Conservation (phyloP, 129 eudicot genomes). For the Sambucus nigra region DNA sequence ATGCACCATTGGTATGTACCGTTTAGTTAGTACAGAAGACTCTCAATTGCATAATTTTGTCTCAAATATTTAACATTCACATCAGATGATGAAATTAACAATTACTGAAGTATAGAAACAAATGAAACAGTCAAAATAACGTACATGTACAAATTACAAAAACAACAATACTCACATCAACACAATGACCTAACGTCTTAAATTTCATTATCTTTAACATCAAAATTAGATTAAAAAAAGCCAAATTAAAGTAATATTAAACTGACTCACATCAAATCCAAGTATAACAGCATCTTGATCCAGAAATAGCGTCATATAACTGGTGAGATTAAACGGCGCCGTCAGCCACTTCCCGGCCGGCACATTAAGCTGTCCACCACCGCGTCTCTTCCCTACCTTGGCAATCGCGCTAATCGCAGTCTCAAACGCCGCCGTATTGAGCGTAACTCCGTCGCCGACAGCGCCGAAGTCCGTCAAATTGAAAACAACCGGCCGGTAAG, state of each 20-base stretch:
- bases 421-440: constrained; percentile 79
- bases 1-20: too few relatives aligned
- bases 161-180: too few relatives aligned
- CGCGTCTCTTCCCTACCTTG: constrained; percentile 59
- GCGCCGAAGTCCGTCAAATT: constrained; percentile 84
- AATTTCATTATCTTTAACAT: too few relatives aligned
- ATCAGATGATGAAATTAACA: too few relatives aligned
- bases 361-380: constrained; percentile 95
- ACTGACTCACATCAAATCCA: constrained; percentile 76
- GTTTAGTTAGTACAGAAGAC: too few relatives aligned
- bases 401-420: constrained; percentile 57
- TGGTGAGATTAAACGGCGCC: constrained; percentile 91
- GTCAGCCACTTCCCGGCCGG: constrained; percentile 96
- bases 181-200: too few relatives aligned
- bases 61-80: too few relatives aligned
- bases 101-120: too few relatives aligned
- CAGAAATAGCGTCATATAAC: constrained; percentile 86
- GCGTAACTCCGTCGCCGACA: constrained; percentile 74
- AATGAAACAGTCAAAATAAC: too few relatives aligned
- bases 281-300: constrained; percentile 86
- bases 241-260: neutral
- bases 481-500: constrained; percentile 55
- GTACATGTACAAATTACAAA: too few relatives aligned
- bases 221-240: neutral
- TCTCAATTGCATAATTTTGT: too few relatives aligned